Evolutionary conservation across 768 basidiomycete genomes (phyloP).

Genomic region (Obba rivulosa): DNA sequence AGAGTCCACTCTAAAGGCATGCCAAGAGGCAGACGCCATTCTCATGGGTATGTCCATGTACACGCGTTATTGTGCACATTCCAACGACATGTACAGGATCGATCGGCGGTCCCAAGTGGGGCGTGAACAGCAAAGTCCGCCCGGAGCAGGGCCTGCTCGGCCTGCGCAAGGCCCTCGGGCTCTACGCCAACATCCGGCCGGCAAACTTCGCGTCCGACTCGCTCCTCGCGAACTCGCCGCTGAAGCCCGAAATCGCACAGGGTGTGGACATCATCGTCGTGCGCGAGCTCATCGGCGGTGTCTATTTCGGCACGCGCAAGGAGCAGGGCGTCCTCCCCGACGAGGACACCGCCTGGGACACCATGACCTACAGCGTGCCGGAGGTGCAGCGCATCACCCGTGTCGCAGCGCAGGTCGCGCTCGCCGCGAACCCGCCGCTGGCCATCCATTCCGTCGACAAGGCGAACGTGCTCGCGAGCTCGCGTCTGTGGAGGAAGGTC

Average conservation of each 20-base stretch:
- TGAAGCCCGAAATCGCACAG: slow-evolving; percentile 75
- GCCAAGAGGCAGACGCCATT: slow-evolving; percentile 91
- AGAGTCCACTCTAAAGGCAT: slow-evolving; percentile 78
- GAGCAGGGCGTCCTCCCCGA: slow-evolving; percentile 71
- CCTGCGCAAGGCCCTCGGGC: slow-evolving; percentile 87
- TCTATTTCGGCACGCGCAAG: slow-evolving; percentile 92
- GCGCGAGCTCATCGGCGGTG: slow-evolving; percentile 93
- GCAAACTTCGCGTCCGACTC: slow-evolving; percentile 93
- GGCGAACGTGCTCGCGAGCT: slow-evolving; percentile 95
- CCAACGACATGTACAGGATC: slow-evolving; percentile 57
- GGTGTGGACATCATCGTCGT: slow-evolving; percentile 92
- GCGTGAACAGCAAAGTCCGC: slow-evolving; percentile 78
- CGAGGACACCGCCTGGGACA: slow-evolving; percentile 79
- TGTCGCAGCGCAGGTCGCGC: slow-evolving; percentile 90
- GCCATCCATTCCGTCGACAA: slow-evolving; percentile 94
- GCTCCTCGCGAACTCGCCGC: slow-evolving; percentile 81
- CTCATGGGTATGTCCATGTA: slow-evolving; percentile 66
- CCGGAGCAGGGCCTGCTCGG: slow-evolving; percentile 88
- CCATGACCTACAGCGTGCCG: slow-evolving; percentile 84
- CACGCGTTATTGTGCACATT: not conserved
- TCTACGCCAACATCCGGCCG: slow-evolving; percentile 98
- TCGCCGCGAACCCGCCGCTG: slow-evolving; percentile 77
- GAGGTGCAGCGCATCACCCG: slow-evolving; percentile 95
- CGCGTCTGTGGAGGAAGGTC: slow-evolving; percentile 89
- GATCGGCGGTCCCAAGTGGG: slow-evolving; percentile 99